Base-by-base conservation (phyloP, 805 yeast species). In the Kluyveromyces aestuarii region DNA sequence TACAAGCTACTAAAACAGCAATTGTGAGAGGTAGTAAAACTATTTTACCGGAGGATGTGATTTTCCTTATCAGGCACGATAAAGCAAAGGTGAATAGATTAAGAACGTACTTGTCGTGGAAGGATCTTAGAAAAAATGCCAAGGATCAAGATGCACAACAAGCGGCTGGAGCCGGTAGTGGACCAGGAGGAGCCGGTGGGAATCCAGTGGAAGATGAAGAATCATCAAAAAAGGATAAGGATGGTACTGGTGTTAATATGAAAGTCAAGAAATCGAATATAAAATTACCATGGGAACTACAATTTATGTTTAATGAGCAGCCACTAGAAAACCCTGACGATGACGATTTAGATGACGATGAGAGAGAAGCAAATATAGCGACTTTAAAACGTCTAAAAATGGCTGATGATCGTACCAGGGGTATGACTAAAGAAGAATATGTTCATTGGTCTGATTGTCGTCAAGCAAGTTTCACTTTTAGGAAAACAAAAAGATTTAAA, bases 391-490 rank as follows among this genome's bases (percentile, higher is more conserved):
- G 97, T 50, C 74, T 93, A 55, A 88, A 89, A 59, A 82, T 80
- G 66, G 97, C 97, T 4, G 99, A 93, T 67, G 96, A 93, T 46
- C 75, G 99, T 52, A 93, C 99, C 0, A 79, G 74, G 54, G 77
- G 84, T 56, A 93, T 93, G 99, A 93, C 99, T 0, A 84, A 82
- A 61, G 96, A 93, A 59, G 99, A 93, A 63, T 93, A 93, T 60
- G 99, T 90, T 16, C 99, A 93, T 64, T 93, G 98, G 97, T 87
- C 96, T 11, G 99, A 93, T 61, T 93, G 99, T 68, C 79, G 99
- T 52, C 99, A 93, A 66, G 98, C 98, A 1, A 83, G 95, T 50
- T 93, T 93, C 64, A 93, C 99, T 1, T 93, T 89, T 60, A 76
- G 97, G 56, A 93, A 93, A 64, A 85, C 86, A n/a, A 89, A 89